A percentile compares a stretch with the other conserved stretches of the same genome.
These are phyloP conservation scores for Metahyphopichia silvanorum DNA, from an alignment of 805 yeast genomes.

Conservation along the genomic window DNA sequence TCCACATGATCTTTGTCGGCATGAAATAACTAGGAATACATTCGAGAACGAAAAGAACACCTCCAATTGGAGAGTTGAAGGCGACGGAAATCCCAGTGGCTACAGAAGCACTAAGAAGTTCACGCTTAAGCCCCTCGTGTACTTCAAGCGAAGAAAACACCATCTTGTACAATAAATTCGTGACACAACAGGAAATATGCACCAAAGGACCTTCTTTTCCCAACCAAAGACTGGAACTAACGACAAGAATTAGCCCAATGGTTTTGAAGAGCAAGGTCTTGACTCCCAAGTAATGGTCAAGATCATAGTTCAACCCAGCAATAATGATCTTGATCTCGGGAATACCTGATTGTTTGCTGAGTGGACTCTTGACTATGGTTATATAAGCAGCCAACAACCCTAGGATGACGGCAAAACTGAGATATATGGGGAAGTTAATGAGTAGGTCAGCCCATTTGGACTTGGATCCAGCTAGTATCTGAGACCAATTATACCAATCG, in stretches of 20 bases:
- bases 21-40: slow-evolving; percentile 62
- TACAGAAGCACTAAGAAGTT: slow-evolving; percentile 67
- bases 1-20: slow-evolving; percentile 73
- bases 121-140: slow-evolving; percentile 63
- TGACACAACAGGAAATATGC: slow-evolving; percentile 66
- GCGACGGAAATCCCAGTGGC: slow-evolving; percentile 87
- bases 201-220: slow-evolving; percentile 89
- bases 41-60: slow-evolving; percentile 76
- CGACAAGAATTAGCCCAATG: slow-evolving; percentile 57
- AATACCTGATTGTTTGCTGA: slow-evolving; percentile 56
- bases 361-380: slow-evolving; percentile 20
- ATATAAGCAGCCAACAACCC: slow-evolving; percentile 27
- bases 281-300: slow-evolving; percentile 47
- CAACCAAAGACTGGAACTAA: slow-evolving; percentile 76
- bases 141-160: slow-evolving; percentile 26
- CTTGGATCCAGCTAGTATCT: slow-evolving; percentile 20
- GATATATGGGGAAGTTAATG: slow-evolving; percentile 35
- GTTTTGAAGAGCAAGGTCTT: slow-evolving; percentile 54
- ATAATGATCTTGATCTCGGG: slow-evolving; percentile 69
- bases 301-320: slow-evolving; percentile 55
- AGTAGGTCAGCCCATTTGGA: slow-evolving; percentile 15
- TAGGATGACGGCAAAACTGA: slow-evolving; percentile 21
- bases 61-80: slow-evolving; percentile 85
- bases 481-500: slow-evolving; percentile 39
- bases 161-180: slow-evolving; percentile 32